phyloP scores from a whole-genome alignment of 1,139 yeast species.

The Candida sanyaensis region DNA sequence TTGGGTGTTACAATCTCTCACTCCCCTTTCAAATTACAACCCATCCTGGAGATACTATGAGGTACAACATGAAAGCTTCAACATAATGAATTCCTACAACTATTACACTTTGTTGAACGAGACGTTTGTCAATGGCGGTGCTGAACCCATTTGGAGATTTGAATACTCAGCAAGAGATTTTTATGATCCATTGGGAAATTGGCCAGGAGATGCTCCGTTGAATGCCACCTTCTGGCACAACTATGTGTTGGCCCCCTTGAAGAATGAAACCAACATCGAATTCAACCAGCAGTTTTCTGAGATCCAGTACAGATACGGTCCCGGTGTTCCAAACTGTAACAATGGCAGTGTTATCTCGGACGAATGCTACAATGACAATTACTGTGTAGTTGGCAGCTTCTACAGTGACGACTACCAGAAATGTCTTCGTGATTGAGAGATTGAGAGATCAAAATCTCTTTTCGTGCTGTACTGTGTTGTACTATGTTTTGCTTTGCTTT shows the following conservation, averaged over 20 bases:
- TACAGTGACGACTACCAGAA: slow-evolving; percentile 14
- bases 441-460: slow-evolving; percentile 3
- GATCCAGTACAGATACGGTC: slow-evolving; percentile 54
- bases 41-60: slow-evolving; percentile 76
- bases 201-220: slow-evolving; percentile 55
- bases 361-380: slow-evolving; percentile 30
- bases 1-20: slow-evolving; percentile 67
- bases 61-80: slow-evolving; percentile 64
- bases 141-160: slow-evolving; percentile 55
- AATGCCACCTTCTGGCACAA: slow-evolving; percentile 63
- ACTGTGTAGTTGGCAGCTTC: slow-evolving; percentile 28
- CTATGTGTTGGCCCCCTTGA: slow-evolving; percentile 34
- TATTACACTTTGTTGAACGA: slow-evolving; percentile 55
- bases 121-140: slow-evolving; percentile 48
- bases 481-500: too few species aligned
- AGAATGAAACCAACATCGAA: slow-evolving; percentile 33
- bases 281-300: slow-evolving; percentile 50
- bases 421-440: slow-evolving; percentile 7
- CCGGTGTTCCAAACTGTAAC: slow-evolving; percentile 47
- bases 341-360: slow-evolving; percentile 23
- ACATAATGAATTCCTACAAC: slow-evolving; percentile 59
- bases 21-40: slow-evolving; percentile 59
- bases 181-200: slow-evolving; percentile 43
- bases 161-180: slow-evolving; percentile 57
- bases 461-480: too few species aligned